phyloP scores from a whole-genome alignment of 495 filamentous ascomycete species.

The Trichocladium antarcticum region DNA sequence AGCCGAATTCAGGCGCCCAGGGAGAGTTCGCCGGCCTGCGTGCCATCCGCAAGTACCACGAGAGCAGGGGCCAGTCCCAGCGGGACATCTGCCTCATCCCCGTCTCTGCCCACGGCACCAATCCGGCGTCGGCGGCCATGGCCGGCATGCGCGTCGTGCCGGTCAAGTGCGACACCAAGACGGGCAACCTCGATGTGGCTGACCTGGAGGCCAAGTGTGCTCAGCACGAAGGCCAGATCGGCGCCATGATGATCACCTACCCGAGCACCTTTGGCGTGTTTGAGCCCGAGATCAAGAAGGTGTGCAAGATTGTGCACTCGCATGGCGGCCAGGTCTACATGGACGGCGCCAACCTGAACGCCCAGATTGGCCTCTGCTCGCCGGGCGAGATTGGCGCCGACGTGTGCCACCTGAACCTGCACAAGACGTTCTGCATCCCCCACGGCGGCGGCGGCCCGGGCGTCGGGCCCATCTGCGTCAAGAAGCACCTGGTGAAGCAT shows the following conservation, averaged over 20 bases:
- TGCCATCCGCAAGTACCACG: slow-evolving; percentile 78
- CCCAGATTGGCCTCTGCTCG: slow-evolving; percentile 93
- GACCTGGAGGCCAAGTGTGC: slow-evolving; percentile 83
- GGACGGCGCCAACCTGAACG: slow-evolving; percentile 99
- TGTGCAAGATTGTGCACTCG: slow-evolving; percentile 73
- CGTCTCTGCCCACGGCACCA: slow-evolving; percentile 93
- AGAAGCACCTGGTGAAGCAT: slow-evolving; percentile 63
- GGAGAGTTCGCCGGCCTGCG: slow-evolving; percentile 94
- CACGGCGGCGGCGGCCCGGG: slow-evolving; percentile 94
- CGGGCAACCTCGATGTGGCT: slow-evolving; percentile 79
- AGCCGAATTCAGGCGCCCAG: slow-evolving; percentile 95
- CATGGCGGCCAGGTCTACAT: slow-evolving; percentile 96
- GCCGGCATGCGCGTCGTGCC: slow-evolving; percentile 93
- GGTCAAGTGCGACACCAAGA: slow-evolving; percentile 79
- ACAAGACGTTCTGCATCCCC: slow-evolving; percentile 99
- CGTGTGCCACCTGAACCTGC: slow-evolving; percentile 94
- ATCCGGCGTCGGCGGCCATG: slow-evolving; percentile 95
- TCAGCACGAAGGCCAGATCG: slow-evolving; percentile 76
- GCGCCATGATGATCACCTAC: slow-evolving; percentile 97
- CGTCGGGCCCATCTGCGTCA: slow-evolving; percentile 91
- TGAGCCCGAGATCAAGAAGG: slow-evolving; percentile 81
- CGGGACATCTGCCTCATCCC: slow-evolving; percentile 95
- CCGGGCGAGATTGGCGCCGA: slow-evolving; percentile 96
- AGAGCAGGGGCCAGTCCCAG: slow-evolving; percentile 49
- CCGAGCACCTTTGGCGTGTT: slow-evolving; percentile 96